These are phyloP conservation scores for Saccharomycopsis fibuligera DNA, from an alignment of 805 yeast species.

Conservation along the genomic window DNA sequence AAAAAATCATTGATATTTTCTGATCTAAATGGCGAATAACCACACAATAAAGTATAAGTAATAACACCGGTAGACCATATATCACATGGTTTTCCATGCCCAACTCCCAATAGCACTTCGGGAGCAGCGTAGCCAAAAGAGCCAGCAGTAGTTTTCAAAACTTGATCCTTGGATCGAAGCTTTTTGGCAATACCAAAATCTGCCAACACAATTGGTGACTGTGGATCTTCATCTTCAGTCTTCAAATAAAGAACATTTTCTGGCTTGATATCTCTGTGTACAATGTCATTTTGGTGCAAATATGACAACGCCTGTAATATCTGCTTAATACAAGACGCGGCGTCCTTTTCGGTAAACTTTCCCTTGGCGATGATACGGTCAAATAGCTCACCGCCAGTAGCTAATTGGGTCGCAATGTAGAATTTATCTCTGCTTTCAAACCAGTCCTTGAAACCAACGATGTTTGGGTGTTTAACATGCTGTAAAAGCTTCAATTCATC, in stretches of 20 bases:
- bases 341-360: conserved; percentile 83
- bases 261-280: conserved; percentile 92
- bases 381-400: conserved; percentile 93
- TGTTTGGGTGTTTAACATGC: conserved; percentile 71
- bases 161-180: conserved; percentile 51
- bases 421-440: conserved; percentile 89
- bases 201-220: conserved; percentile 77
- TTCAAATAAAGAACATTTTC: conserved; percentile 78
- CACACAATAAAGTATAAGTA: conserved; percentile 82
- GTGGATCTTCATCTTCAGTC: conserved; percentile 37
- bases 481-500: conserved; percentile 72
- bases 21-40: conserved; percentile 86
- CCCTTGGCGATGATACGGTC: conserved; percentile 80
- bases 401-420: conserved; percentile 89
- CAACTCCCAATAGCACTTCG: conserved; percentile 72
- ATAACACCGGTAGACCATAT: conserved; percentile 95
- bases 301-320: conserved; percentile 73
- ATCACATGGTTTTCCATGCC: conserved; percentile 95
- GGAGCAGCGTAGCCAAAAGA: conserved; percentile 98
- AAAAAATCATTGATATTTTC: conserved; percentile 78
- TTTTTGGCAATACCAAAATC: conserved; percentile 94
- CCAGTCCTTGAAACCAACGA: conserved; percentile 88
- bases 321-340: conserved; percentile 67
- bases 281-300: conserved; percentile 69
- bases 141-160: conserved; percentile 72